Base-by-base conservation (phyloP, 1,284 basidiomycete genomes). In the Mycosarcoma maydis region DNA sequence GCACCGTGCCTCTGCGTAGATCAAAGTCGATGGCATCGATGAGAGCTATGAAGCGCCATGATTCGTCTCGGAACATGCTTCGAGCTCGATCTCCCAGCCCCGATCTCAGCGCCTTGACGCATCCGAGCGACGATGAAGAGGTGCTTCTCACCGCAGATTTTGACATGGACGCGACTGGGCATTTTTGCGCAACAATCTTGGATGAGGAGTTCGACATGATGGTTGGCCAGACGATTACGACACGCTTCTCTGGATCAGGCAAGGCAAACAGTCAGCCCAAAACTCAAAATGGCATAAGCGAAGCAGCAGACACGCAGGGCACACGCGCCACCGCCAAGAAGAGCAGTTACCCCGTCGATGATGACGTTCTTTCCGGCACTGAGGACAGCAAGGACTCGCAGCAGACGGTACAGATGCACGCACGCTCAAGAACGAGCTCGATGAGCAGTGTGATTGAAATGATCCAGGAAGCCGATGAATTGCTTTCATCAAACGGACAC, bases 161-260 rank as follows among this genome's bases (percentile, higher is more conserved):
- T 14, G 58, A 51, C 6, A 4, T 46, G 36, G 49, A 54, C 7
- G 1, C 51, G 2, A 39, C 33, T 14, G 50, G 50, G 3, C 27
- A 44, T 7, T 52, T 58, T 8, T 33, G 52, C 38, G 36, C 16
- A 20, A 17, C 48, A 20, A 19, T 52, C 23, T 6, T 67, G 42
- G 64, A 67, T 6, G 57, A 67, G 19, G 51, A 67, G n/a, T 60
- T 67, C 27, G 64, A 67, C 37, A 43, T 56, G 52, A 51, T 55
- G 47, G 48, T 67, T 5, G 64, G 64, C 20, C 47, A 48, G 11
- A 39, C 51, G 3, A 39, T 67, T 24, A 39, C 24, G 1, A 33
- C 47, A 17, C 64, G 52, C 29, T 67, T 60, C 23, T 43, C 52
- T 4, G 37, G 19, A n/a, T 22, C 50, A 16, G 22, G 13, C 40